Evolutionary conservation across 176 grass and related monocot species (phyloP), one percentile per base, ranked within the genome.

Genomic region (Musa troglodytarum): DNA sequence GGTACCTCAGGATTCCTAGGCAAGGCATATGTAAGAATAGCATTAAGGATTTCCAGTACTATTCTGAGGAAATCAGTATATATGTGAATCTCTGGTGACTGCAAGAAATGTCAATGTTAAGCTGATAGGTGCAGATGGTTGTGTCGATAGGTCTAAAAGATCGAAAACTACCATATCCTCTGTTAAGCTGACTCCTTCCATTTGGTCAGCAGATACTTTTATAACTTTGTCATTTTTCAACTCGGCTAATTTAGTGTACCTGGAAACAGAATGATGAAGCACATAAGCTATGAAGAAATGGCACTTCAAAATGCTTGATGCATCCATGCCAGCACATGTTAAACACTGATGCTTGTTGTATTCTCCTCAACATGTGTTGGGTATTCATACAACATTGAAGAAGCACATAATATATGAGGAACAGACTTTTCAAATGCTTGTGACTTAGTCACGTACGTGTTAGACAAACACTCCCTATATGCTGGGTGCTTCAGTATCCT

Each of bases 201-300:
- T 89, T 65, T 89, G 86, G 69, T 91, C 84, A 50, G 78, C 75
- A 50, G 72, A 78, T 79, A 86, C 81, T 85, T 94, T 94, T 23
- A 78, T 73, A 71, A 78, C 79, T 68, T 89, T 99, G 59, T 94
- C 86, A 81, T 94, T 99, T 82, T 91, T 99, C 56, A 89, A 84
- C 84, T 99, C 95, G n/a, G 95, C 90, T 84, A 99, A 80, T 84
- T 99, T 99, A 52, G 86, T 86, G 86, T 99, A 99, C 81, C 95
- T 99, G 81, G 17, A 63, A 68, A 49, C 24, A 54, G 69, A 13
- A 76, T 54, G 54, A 53, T 54, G 68, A 10, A 75, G 55, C 3
- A 55, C 28, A 71, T 43, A 69, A 49, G 34, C 66, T 69, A 49
- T 19, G 29, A 69, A 69, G 29, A 15, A 51, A 15, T 50, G 17